Evolutionary conservation across 495 filamentous ascomycete genomes (phyloP), one percentile per base, ranked within the genome.

Genomic region (Glarea lozoyensis): DNA sequence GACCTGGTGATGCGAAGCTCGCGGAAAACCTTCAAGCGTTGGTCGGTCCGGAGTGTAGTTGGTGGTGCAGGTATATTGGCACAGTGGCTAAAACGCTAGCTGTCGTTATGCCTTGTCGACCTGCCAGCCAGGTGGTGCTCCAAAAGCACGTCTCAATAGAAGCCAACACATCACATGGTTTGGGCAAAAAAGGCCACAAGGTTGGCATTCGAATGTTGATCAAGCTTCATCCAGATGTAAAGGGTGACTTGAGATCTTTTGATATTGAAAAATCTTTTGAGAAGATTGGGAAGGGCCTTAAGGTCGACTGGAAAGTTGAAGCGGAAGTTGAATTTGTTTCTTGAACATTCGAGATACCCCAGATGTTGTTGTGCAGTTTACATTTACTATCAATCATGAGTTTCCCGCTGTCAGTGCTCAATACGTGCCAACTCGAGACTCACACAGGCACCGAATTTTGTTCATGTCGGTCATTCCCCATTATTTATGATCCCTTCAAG

Each of bases 1-100:
- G 61, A 12, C 63, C 69, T 1, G 67, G 70, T 18, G 68, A 77
- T 43, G 53, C 56, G 33, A 52, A 57, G 7, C 53, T 74, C 10
- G 54, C 59, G 22, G 32, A 46, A 11, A 63, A 62, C 37, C 51
- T 77, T 2, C 59, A 59, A 17, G 54, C 15, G 22, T 44, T 59
- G 4, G 40, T 54, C 10, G 50, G 43, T 10, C 15, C 24, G 10
- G 50, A 56, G 13, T 15, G 43, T 9, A 40, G 37, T 16, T 59
- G 49, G 46, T 56, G 56, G 53, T 59, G 53, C 27, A 34, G 52
- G 12, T 56, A 53, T 30, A 48, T 59, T 27, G 56, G 56, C 4
- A 34, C 44, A 9, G n/a, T 57, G 10, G 32, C 36, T 2, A 23
- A 44, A 9, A 37, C 47, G 18, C 19, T 59, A 21, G 50, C 40